phyloP scores from a whole-genome alignment of 768 basidiomycete genomes.

The Polyporus arcularius region DNA sequence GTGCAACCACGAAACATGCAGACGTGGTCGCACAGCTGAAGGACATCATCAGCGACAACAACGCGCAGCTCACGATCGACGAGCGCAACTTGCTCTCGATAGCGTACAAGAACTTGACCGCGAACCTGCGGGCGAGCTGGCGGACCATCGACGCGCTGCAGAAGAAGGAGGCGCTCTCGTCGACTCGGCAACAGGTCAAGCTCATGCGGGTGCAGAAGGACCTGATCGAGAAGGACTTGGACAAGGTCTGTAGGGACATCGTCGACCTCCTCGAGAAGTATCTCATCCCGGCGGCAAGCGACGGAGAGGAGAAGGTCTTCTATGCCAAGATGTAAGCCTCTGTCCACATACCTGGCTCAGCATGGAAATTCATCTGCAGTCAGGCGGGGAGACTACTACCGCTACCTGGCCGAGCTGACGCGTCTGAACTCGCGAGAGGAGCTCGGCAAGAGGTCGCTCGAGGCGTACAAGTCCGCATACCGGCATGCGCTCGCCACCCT shows the following conservation, averaged over 20 bases:
- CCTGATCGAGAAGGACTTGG: constrained; percentile 76
- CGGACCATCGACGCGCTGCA: constrained; percentile 76
- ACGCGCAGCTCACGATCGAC: constrained; percentile 73
- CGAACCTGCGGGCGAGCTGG: constrained; percentile 83
- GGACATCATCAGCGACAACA: constrained; percentile 64
- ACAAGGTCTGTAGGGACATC: constrained; percentile 78
- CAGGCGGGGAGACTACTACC: constrained; percentile 90
- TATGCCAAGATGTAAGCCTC: constrained; percentile 80
- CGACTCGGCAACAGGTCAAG: constrained; percentile 54
- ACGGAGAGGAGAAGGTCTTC: constrained; percentile 85
- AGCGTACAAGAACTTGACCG: constrained; percentile 90
- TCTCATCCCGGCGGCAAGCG: constrained; percentile 61
- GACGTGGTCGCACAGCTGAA: constrained; percentile 83
- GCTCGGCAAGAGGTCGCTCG: constrained; percentile 75
- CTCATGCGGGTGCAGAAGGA: constrained; percentile 74
- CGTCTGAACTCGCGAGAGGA: constrained; percentile 66
- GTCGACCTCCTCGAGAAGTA: constrained; percentile 63
- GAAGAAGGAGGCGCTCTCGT: constrained; percentile 58
- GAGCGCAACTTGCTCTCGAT: constrained; percentile 88
- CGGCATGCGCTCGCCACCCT: constrained; percentile 78
- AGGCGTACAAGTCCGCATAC: constrained; percentile 84
- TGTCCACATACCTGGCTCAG: constrained; percentile 1
- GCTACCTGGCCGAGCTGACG: constrained; percentile 87
- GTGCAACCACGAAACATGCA: constrained; percentile 27
- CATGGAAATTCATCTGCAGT: constrained; percentile 13